Conservation (phyloP, 163 green algal species). For the Smithsoniella earleae region DNA sequence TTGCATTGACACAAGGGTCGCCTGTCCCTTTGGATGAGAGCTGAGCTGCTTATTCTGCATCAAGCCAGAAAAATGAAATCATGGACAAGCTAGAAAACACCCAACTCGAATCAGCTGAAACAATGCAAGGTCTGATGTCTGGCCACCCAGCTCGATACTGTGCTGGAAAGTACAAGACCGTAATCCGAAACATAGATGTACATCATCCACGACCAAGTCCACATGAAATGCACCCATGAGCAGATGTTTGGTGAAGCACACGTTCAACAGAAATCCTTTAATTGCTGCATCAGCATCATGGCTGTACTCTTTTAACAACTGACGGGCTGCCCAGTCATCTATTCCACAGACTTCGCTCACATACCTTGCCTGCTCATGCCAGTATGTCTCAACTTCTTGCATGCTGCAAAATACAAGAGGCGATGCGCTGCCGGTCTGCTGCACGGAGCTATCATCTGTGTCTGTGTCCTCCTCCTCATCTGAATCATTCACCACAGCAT, state of each 20-base stretch:
- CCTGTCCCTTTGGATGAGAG: not conserved
- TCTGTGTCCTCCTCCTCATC: not conserved
- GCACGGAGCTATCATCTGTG: not conserved
- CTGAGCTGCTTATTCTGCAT: not conserved
- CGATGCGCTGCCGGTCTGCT: not conserved
- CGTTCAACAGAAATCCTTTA: slow-evolving; percentile 8
- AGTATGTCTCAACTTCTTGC: slow-evolving; percentile 23
- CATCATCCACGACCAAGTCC: not conserved
- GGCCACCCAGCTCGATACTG: too few relatives aligned
- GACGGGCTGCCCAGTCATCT: slow-evolving; percentile 9
- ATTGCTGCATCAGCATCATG: slow-evolving; percentile 29
- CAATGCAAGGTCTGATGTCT: too few relatives aligned
- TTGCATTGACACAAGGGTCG: slow-evolving; percentile 9
- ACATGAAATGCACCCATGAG: not conserved
- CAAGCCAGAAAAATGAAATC: not conserved
- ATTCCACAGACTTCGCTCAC: slow-evolving; percentile 21
- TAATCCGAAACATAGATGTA: not conserved
- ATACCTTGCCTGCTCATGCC: slow-evolving; percentile 17
- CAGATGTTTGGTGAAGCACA: not conserved
- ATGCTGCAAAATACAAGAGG: slow-evolving; percentile 6
- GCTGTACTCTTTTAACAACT: slow-evolving; percentile 13
- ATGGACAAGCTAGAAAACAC: not conserved
- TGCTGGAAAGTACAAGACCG: too few relatives aligned
- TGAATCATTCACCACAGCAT: not conserved
- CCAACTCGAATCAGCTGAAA: not conserved